phyloP scores from a whole-genome alignment of 352 stramenopile species.

The Globisporangium emineosum region DNA sequence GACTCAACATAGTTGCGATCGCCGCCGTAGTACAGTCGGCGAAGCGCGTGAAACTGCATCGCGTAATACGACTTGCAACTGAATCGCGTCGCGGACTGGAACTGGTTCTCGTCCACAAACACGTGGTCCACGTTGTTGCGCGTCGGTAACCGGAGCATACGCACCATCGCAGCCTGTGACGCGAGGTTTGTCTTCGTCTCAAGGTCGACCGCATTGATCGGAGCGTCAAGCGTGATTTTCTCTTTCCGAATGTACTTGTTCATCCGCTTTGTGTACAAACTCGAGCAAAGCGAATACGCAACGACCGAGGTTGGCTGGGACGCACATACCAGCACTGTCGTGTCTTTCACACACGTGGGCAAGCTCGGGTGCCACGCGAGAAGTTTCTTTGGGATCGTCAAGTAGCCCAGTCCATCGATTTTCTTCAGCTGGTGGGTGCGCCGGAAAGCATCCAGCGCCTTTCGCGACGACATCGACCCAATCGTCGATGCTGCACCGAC shows the following conservation, averaged over 20 bases:
- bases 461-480: conserved; percentile 53
- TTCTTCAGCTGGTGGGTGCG: conserved; percentile 67
- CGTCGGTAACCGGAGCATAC: conserved; percentile 56
- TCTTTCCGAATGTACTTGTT: conserved; percentile 74
- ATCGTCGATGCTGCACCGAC: conserved; percentile 52
- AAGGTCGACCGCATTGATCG: conserved; percentile 30
- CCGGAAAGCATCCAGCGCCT: conserved; percentile 64
- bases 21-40: conserved; percentile 79
- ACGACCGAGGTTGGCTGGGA: conserved; percentile 83
- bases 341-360: conserved; percentile 64
- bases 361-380: conserved; percentile 81
- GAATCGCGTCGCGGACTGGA: conserved; percentile 76
- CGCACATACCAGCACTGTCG: conserved; percentile 72
- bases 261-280: conserved; percentile 72
- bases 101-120: conserved; percentile 86
- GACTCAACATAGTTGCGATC: conserved; percentile 87
- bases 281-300: conserved; percentile 83
- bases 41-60: conserved; percentile 86
- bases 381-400: conserved; percentile 77
- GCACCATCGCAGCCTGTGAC: conserved; percentile 42
- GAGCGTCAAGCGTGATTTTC: conserved; percentile 29
- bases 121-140: conserved; percentile 84
- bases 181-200: conserved; percentile 18
- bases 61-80: conserved; percentile 89
- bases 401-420: conserved; percentile 51